A percentile compares a stretch with the other conserved stretches of the same genome.
These are phyloP conservation scores for Biscogniauxia mediterranea DNA, from an alignment of 2,329 filamentous ascomycete species.

Conservation along the genomic window DNA sequence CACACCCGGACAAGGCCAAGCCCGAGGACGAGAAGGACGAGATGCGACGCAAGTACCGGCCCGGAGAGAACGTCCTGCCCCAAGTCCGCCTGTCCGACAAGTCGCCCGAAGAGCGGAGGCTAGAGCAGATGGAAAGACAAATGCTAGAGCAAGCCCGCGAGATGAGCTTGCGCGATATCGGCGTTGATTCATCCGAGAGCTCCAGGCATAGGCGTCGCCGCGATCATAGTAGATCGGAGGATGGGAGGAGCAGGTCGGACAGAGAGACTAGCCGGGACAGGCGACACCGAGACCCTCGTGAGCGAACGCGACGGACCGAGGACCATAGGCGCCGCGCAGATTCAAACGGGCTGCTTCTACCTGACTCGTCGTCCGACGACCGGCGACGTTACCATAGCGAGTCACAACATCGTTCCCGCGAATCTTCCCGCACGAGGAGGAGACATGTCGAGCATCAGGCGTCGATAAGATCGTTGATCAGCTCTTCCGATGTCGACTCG, in stretches of 20 bases:
- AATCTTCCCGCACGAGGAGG: slow-evolving; percentile 37
- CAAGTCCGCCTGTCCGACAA: slow-evolving; percentile 51
- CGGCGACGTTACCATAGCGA: slow-evolving; percentile 42
- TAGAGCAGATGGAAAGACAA: slow-evolving; percentile 65
- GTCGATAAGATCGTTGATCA: slow-evolving; percentile 81
- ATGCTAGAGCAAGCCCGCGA: slow-evolving; percentile 70
- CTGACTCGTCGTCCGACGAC: slow-evolving; percentile 37
- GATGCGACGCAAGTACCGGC: slow-evolving; percentile 72
- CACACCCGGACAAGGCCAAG: slow-evolving; percentile 74
- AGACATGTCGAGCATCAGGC: slow-evolving; percentile 84
- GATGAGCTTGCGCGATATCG: slow-evolving; percentile 69
- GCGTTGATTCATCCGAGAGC: slow-evolving; percentile 41
- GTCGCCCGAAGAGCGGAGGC: slow-evolving; percentile 50
- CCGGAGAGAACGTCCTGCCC: slow-evolving; percentile 78
- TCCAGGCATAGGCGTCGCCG: slow-evolving; percentile 24
- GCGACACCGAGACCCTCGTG: slow-evolving; percentile 24
- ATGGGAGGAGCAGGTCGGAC: slow-evolving; percentile 35
- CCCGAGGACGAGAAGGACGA: slow-evolving; percentile 72
- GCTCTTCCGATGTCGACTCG: slow-evolving; percentile 72
- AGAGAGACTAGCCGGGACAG: slow-evolving; percentile 29
- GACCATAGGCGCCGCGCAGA: slow-evolving; percentile 31
- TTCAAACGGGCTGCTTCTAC: slow-evolving; percentile 38
- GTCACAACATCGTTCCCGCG: slow-evolving; percentile 42
- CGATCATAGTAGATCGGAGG: slow-evolving; percentile 30
- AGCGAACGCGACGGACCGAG: slow-evolving; percentile 30